Base-by-base conservation (phyloP, 768 basidiomycete genomes). In the Tulasnella sp. region DNA sequence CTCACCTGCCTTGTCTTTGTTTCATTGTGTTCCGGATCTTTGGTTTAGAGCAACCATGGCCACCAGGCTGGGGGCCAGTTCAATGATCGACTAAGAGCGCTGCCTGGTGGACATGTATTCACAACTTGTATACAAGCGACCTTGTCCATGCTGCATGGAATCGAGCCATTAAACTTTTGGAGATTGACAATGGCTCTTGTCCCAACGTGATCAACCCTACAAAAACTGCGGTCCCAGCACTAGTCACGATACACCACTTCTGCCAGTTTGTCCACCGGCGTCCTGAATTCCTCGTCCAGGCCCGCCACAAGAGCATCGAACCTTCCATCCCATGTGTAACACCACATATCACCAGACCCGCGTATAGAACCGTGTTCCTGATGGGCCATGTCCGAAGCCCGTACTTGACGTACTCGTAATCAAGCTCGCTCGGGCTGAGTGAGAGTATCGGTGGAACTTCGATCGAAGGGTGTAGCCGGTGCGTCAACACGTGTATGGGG, bases 331-430 rank as follows among this genome's bases (percentile, higher is more conserved):
- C 73, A 67, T 93, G 91, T 50, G 84, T 65, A 0, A 76, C 73
- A 0, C 79, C 78, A 23, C 77, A 74, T 1, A 72, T 71, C 0
- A 86, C 77, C 9, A 93, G 76, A 0, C 78, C 82, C 1, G 74
- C 68, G 65, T 93, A 91, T 45, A 84, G 69, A 2, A 79, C 58
- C 78, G 78, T 82, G 65, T 78, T 84, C 41, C 79, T 73, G 67
- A 73, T 70, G 0, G 87, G 86, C 78, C 82, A 88, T 17, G 60
- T 71, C 15, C 75, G 73, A 41, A 91, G 70, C 2, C 80, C 86
- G 4, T 78, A 76, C 68, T 91, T 90, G 59, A 92, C 86, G 68
- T 84, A 91, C 63, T 90, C 85, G 68, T 79, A 92, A 70, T 88
- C 84, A 38, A 93, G 77, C 66, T 92, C 88, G 0, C 83, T 75